A percentile compares a stretch with the other conserved stretches of the same genome.
phyloP scores from a whole-genome alignment of 768 basidiomycete species.

The Hirschioporus abietinus region DNA sequence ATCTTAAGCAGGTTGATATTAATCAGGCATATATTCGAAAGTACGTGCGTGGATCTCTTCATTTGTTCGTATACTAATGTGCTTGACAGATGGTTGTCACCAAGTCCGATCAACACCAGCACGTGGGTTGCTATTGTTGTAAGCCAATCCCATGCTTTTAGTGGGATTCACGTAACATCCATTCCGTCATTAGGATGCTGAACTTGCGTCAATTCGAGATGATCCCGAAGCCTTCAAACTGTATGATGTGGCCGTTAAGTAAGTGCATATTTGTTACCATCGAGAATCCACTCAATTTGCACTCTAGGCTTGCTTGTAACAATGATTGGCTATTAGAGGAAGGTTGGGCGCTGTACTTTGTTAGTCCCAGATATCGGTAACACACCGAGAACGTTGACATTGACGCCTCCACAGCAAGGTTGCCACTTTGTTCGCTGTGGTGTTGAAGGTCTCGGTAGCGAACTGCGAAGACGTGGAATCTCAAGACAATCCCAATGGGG shows the following conservation, averaged over 20 bases:
- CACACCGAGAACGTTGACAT: background rate
- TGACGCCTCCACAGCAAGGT: conserved; percentile 46
- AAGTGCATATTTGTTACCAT: conserved; percentile 13
- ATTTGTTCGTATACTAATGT: conserved; percentile 6
- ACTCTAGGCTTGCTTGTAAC: conserved; percentile 51
- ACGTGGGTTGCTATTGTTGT: conserved; percentile 69
- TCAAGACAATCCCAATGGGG: conserved; percentile 67
- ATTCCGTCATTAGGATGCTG: conserved; percentile 49
- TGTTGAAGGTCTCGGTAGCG: conserved; percentile 60
- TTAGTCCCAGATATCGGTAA: conserved; percentile 21
- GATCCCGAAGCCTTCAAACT: conserved; percentile 56
- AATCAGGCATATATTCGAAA: conserved; percentile 61
- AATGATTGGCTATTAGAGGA: conserved; percentile 72
- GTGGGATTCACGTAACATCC: conserved; percentile 1
- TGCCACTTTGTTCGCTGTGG: conserved; percentile 61
- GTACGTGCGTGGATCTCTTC: conserved; percentile 27
- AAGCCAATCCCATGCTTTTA: conserved; percentile 17
- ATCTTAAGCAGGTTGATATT: conserved; percentile 49
- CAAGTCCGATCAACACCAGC: conserved; percentile 63
- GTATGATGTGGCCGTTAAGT: conserved; percentile 68
- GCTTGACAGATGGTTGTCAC: conserved; percentile 53
- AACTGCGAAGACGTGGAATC: conserved; percentile 63
- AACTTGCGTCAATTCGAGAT: conserved; percentile 54
- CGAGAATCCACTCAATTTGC: background rate
- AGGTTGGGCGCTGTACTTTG: conserved; percentile 62